Evolutionary conservation across 2,329 filamentous ascomycete species (phyloP).

Genomic region (Penicillium sp.): DNA sequence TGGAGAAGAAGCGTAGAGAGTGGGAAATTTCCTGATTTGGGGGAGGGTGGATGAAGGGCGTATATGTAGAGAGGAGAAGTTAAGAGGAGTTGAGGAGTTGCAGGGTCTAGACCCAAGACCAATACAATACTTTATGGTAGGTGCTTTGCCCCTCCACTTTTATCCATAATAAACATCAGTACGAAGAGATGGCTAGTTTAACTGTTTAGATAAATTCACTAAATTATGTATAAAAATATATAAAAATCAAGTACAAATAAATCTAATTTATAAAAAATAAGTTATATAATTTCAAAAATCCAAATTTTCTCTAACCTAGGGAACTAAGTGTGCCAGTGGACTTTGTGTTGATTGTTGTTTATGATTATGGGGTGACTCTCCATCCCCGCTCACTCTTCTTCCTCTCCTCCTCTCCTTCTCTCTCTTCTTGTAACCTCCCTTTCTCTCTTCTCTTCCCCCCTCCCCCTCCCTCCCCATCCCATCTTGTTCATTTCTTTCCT

Average conservation of each 20-base stretch:
- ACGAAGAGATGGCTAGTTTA: no score
- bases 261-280: no score
- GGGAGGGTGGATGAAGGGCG: background rate
- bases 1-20: no score
- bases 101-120: background rate
- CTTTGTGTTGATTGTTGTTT: no score
- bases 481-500: background rate
- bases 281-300: no score
- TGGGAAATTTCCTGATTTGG: background rate
- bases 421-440: slow-evolving; percentile 4
- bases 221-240: no score
- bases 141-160: background rate
- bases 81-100: background rate
- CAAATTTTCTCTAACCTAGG: no score
- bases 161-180: no score
- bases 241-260: no score
- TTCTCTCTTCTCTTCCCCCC: slow-evolving; percentile 2
- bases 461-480: background rate
- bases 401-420: slow-evolving; percentile 10
- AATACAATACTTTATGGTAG: no score
- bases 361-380: slow-evolving; percentile 26
- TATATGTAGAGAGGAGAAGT: background rate
- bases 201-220: no score
- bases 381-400: slow-evolving; percentile 24
- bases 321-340: no score